Evolutionary conservation across 2,329 filamentous ascomycete species (phyloP), one percentile per base, ranked within the genome.

Genomic region (Daldinia sp.): DNA sequence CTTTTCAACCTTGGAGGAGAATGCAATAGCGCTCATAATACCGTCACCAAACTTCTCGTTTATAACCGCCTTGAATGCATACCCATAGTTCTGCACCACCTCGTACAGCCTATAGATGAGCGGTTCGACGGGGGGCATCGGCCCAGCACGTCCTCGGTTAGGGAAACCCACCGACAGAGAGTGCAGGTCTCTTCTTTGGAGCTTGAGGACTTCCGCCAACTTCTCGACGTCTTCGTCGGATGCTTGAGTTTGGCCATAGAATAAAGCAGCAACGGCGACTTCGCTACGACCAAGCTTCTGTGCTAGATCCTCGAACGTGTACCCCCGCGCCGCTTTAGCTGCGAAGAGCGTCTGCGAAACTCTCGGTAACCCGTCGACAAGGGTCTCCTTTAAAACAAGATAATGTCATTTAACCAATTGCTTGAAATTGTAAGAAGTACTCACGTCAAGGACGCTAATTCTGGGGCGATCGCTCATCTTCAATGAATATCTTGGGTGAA

Each of bases 31-130:
- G 75, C 93, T 96, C 94, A 98, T 97, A 74, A 98, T 98, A 1
- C 94, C 94, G 75, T 94, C 91, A 0, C 91, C 91, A 74, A 93
- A 93, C 83, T 97, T 97, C 85, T 98, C 94, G 71, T 98, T 97
- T 77, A 97, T 76, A 3, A 98, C 86, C 0, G 93, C 94, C 84
- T 97, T 97, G 80, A 96, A 97, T 0, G 94, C 92, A 77, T 97
- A 96, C 1, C 94, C 94, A 74, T 97, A 97, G 77, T 97, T 98
- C 81, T 97, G 94, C 65, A 98, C 90, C 75, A 97, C 91, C 83
- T 98, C 94, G 77, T 93, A 97, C 62, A 97, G 77, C 2, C 94
- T 84, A 77, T 98, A 98, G 74, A 97, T 94, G 70, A 96, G 79
- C 3, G 93, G 93, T 75, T 96, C 93, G 61, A 86, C 88, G 0